These are phyloP conservation scores for Talaromyces stipitatus DNA, from an alignment of 495 filamentous ascomycete genomes.

Conservation along the genomic window DNA sequence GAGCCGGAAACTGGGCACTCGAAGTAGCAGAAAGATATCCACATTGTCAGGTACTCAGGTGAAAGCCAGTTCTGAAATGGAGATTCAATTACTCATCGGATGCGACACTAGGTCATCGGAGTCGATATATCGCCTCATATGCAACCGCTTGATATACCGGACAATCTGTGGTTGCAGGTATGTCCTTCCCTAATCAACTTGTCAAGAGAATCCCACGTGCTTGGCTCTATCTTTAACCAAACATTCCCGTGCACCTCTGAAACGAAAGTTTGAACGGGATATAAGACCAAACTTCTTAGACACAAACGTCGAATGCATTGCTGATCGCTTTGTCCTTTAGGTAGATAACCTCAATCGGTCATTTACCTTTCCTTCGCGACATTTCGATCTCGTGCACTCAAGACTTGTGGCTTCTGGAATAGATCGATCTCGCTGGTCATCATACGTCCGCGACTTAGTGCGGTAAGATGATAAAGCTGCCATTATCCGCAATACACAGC, in stretches of 20 bases:
- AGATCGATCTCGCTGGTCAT: constrained; percentile 64
- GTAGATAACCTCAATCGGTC: constrained; percentile 71
- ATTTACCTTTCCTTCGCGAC: constrained; percentile 65
- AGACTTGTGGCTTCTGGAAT: constrained; percentile 74
- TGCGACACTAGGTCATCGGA: constrained; percentile 57
- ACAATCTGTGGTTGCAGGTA: constrained; percentile 66
- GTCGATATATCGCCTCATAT: constrained; percentile 74
- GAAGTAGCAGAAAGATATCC: constrained; percentile 61
- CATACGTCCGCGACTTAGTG: constrained; percentile 73
- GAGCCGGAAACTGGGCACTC: constrained; percentile 54
- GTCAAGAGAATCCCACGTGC: neutral
- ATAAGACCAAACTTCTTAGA: neutral
- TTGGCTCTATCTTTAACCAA: neutral
- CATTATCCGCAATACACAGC: neutral
- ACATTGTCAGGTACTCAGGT: constrained; percentile 58
- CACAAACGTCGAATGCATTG: neutral
- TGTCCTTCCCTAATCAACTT: constrained; percentile 10
- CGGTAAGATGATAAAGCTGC: constrained; percentile 30
- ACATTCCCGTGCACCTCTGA: neutral
- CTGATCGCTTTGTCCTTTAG: constrained; percentile 29
- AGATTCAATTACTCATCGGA: neutral
- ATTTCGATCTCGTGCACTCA: constrained; percentile 90
- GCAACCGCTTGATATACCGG: constrained; percentile 58
- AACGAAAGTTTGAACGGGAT: too few species aligned
- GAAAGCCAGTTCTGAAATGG: neutral